phyloP scores from a whole-genome alignment of 2,329 filamentous ascomycete species.

The Emericellopsis atlantica region DNA sequence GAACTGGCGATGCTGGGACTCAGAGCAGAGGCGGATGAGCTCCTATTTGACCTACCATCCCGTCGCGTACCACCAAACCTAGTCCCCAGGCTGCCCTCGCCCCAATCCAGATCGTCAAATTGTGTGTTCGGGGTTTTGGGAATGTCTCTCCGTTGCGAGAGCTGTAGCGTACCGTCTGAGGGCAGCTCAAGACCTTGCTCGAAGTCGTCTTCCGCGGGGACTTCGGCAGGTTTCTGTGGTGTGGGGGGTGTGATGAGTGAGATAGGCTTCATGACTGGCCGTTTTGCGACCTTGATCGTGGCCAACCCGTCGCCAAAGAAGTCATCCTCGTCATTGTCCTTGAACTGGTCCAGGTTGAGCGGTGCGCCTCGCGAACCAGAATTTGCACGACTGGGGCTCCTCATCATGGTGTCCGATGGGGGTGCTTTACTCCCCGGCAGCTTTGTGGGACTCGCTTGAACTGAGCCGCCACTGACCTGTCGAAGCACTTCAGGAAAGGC shows the following conservation, averaged over 20 bases:
- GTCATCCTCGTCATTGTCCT: conserved; percentile 50
- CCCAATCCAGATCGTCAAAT: conserved; percentile 80
- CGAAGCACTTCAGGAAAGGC: conserved; percentile 57
- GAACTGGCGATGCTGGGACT: conserved; percentile 90
- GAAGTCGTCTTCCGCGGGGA: conserved; percentile 48
- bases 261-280: conserved; percentile 35
- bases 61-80: conserved; percentile 77
- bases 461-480: conserved; percentile 48
- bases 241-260: conserved; percentile 44
- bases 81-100: conserved; percentile 84
- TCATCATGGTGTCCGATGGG: not conserved
- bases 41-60: conserved; percentile 67
- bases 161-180: conserved; percentile 48
- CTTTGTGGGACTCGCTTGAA: conserved; percentile 38
- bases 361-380: conserved; percentile 26
- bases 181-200: conserved; percentile 64
- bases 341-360: conserved; percentile 50
- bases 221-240: conserved; percentile 23
- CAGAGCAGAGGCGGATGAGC: conserved; percentile 77
- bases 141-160: conserved; percentile 49
- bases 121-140: conserved; percentile 48
- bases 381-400: conserved; percentile 10
- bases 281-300: conserved; percentile 58
- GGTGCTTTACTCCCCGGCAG: too few species aligned
- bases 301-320: conserved; percentile 50